phyloP scores from a whole-genome alignment of 345 rosid species.

The Hibiscus trionum region DNA sequence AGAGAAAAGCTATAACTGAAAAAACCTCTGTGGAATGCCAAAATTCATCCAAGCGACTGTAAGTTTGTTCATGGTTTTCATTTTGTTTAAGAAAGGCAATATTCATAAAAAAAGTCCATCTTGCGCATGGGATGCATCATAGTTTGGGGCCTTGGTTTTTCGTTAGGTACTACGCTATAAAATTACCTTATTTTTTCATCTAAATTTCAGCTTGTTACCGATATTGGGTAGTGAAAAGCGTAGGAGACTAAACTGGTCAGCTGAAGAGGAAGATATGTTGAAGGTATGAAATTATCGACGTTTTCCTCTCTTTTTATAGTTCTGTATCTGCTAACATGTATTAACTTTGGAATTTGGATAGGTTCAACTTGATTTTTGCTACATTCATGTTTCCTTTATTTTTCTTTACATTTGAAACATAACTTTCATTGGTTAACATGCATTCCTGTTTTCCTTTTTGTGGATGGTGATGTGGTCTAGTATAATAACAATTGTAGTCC shows the following conservation, averaged over 20 bases:
- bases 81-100: not conserved
- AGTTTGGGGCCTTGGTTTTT: not conserved
- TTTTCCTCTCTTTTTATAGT: not conserved
- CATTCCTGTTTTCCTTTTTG: not conserved
- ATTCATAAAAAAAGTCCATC: not conserved
- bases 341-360: not conserved
- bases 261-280: conserved; percentile 38
- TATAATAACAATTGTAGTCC: too few relatives aligned
- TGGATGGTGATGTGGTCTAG: too few relatives aligned
- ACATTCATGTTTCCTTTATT: not conserved
- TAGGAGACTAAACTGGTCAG: conserved; percentile 29
- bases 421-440: not conserved
- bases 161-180: not conserved
- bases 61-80: conserved; percentile 10
- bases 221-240: conserved; percentile 21
- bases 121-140: not conserved
- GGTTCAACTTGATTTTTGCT: not conserved
- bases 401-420: not conserved
- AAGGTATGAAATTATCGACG: conserved; percentile 22
- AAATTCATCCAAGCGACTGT: conserved; percentile 12
- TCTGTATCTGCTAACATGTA: not conserved
- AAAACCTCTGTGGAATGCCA: not conserved
- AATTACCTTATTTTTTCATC: not conserved
- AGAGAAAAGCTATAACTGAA: not conserved
- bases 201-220: conserved; percentile 17